Base-by-base conservation (phyloP, 164 flowering plant species). In the Chloranthus sessilifolius region DNA sequence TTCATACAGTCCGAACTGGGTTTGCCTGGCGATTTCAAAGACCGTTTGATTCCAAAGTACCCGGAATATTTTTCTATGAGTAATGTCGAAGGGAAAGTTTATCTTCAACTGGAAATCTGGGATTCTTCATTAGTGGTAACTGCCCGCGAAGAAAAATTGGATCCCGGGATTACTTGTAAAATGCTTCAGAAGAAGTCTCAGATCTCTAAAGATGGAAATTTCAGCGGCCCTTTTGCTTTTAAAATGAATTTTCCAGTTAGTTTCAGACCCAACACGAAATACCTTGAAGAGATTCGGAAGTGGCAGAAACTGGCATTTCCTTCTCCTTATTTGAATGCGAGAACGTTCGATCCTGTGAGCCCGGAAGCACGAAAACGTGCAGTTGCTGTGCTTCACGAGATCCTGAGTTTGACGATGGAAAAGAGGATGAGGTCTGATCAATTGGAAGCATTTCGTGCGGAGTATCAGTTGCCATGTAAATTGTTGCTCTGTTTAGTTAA, bases 281-380 rank as follows among this genome's bases (percentile, higher is more conserved):
- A 70, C 50, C 86, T 88, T 8, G 77, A 79, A 70, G 81, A 81
- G 56, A 66, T 84, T n/a, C 69, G 68, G 43, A 84, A 63, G 61
- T 92, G 99, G 97, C 99, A 92, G 74, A 88, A 68, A 58, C 25
- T 86, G 85, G 77, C 85, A 10, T 92, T 88, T 50, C 97, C 95
- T 47, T 92, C 99, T 36, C 99, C 99, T 6, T 92, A 92, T 76
- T 68, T 92, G 63, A 92, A 81, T 52, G 88, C 89, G 0, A 78
- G 89, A 71, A 82, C 75, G 56, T 74, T 88, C 47, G 95, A 88
- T 3, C 54, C 49, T 22, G 67, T 69, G 1, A 81, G 82, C 45
- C 95, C 88, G 15, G 78, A 78, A 56, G 79, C 95, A 47, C 73
- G 91, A 22, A 92, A 92, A 49, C 61, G 97, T 17, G 79, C 75